Evolutionary conservation across 2,329 filamentous ascomycete species (phyloP).

Genomic region (Cercospora beticola): DNA sequence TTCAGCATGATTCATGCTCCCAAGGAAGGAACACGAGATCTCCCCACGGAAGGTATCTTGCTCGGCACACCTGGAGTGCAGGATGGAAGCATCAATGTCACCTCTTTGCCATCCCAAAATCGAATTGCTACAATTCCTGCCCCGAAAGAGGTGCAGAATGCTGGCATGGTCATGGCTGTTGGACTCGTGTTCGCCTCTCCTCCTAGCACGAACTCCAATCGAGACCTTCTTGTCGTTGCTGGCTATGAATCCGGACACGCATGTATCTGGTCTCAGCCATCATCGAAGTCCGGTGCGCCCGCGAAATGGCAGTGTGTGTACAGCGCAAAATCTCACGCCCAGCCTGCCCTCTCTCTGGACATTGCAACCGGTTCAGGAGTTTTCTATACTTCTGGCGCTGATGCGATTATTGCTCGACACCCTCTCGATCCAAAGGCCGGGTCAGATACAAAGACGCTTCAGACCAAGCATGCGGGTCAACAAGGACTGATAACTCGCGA

Average conservation of each 20-base stretch:
- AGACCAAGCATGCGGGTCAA: constrained; percentile 89
- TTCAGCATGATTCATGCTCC: constrained; percentile 61
- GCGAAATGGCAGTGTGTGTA: constrained; percentile 62
- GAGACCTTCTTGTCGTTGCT: constrained; percentile 61
- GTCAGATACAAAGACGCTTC: constrained; percentile 41
- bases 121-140: constrained; percentile 62
- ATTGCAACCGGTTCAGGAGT: constrained; percentile 46
- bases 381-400: constrained; percentile 80
- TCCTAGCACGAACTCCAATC: constrained; percentile 40
- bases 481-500: constrained; percentile 75
- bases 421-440: constrained; percentile 47
- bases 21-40: constrained; percentile 13
- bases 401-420: constrained; percentile 76
- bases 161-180: constrained; percentile 88
- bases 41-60: constrained; percentile 49
- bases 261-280: constrained; percentile 52
- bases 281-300: constrained; percentile 29
- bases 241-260: constrained; percentile 85
- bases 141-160: constrained; percentile 48
- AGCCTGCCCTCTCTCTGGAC: constrained; percentile 72
- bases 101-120: constrained; percentile 71
- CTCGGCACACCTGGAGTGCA: constrained; percentile 69
- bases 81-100: constrained; percentile 70
- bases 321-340: constrained; percentile 65
- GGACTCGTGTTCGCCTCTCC: constrained; percentile 44